Conservation (phyloP, 306 rosid genomes). For the Fragaria vesca region DNA sequence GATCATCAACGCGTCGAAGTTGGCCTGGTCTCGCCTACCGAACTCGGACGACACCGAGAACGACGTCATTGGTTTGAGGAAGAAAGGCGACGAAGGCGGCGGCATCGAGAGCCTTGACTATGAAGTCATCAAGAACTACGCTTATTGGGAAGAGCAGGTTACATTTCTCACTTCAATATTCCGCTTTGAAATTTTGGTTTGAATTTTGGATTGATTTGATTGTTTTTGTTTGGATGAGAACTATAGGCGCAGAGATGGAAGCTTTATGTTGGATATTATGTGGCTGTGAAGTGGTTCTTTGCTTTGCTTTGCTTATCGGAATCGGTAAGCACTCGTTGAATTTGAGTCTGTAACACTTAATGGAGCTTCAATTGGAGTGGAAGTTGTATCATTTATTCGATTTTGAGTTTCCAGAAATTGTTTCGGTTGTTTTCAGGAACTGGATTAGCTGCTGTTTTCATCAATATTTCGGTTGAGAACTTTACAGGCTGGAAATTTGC, state of each 20-base stretch:
- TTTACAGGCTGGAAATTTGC: constrained; percentile 98
- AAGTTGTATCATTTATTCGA: neutral
- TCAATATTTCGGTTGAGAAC: constrained; percentile 93
- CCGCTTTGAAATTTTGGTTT: neutral
- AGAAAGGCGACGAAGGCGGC: constrained; percentile 63
- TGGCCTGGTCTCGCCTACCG: constrained; percentile 83
- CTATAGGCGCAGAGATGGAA: constrained; percentile 80
- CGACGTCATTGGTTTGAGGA: constrained; percentile 40
- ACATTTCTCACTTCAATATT: constrained; percentile 14
- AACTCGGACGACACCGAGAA: constrained; percentile 42
- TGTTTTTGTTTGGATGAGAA: constrained; percentile 27
- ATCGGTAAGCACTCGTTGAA: constrained; percentile 44
- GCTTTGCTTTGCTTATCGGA: constrained; percentile 78
- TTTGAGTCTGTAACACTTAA: neutral
- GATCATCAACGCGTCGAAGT: constrained; percentile 68
- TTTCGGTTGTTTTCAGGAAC: constrained; percentile 58
- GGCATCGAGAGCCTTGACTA: constrained; percentile 89
- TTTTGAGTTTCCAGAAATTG: neutral
- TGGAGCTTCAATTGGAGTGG: neutral
- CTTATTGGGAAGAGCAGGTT: constrained; percentile 94
- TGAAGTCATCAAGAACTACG: constrained; percentile 85
- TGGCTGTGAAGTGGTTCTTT: constrained; percentile 90
- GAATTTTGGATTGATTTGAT: neutral
- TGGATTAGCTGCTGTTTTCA: constrained; percentile 94
- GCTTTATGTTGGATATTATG: constrained; percentile 62